These are phyloP conservation scores for Fereydounia khargensis DNA, from an alignment of 1,284 basidiomycete genomes.

Conservation along the genomic window DNA sequence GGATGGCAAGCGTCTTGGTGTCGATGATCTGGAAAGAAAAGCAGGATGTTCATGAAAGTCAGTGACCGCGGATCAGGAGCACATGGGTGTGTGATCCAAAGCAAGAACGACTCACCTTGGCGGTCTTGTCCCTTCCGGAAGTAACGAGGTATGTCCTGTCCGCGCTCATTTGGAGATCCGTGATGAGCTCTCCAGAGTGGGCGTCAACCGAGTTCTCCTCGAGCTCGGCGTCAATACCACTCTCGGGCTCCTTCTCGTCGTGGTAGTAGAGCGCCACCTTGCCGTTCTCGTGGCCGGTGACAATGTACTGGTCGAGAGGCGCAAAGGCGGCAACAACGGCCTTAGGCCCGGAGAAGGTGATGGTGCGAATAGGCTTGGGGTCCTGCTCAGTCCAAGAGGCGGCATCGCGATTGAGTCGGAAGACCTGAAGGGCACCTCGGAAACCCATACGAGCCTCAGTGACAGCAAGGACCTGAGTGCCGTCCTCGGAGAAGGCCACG, in stretches of 20 bases:
- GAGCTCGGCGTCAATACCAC: slow-evolving; percentile 71
- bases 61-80: neutral
- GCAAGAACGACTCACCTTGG: slow-evolving; percentile 80
- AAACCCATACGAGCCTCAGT: slow-evolving; percentile 95
- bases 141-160: slow-evolving; percentile 95
- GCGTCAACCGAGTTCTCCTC: slow-evolving; percentile 69
- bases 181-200: slow-evolving; percentile 58
- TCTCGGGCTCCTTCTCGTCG: slow-evolving; percentile 54
- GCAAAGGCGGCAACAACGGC: slow-evolving; percentile 93
- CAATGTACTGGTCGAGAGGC: slow-evolving; percentile 72
- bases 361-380: slow-evolving; percentile 48
- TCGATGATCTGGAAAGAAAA: slow-evolving; percentile 71
- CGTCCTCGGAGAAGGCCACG: slow-evolving; percentile 76
- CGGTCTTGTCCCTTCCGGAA: slow-evolving; percentile 92
- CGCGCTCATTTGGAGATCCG: slow-evolving; percentile 85
- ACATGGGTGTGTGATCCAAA: too few species aligned
- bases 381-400: slow-evolving; percentile 46
- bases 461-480: slow-evolving; percentile 72
- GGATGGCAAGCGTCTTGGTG: slow-evolving; percentile 78
- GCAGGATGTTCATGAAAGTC: neutral
- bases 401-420: slow-evolving; percentile 65
- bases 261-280: slow-evolving; percentile 65
- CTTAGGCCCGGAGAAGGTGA: slow-evolving; percentile 63
- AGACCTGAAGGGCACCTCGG: slow-evolving; percentile 69
- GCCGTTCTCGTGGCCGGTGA: slow-evolving; percentile 94